Evolutionary conservation across 2,329 filamentous ascomycete genomes (phyloP).

Genomic region (Colletotrichum sp.): DNA sequence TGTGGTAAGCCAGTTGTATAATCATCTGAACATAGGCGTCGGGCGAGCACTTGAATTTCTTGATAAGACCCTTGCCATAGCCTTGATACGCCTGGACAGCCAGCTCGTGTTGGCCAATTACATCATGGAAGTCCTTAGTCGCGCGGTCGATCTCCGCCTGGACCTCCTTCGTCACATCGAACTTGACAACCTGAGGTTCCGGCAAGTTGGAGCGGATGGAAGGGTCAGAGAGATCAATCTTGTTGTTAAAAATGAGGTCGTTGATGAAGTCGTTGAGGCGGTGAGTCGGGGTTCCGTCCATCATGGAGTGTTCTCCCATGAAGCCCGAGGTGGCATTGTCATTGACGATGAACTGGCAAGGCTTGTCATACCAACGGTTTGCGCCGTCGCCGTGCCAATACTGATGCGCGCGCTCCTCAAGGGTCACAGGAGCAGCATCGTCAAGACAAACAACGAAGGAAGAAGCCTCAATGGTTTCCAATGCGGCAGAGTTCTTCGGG

Average conservation of each 20-base stretch:
- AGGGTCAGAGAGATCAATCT: conserved; percentile 86
- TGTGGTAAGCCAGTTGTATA: conserved; percentile 97
- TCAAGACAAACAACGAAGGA: conserved; percentile 95
- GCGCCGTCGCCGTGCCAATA: conserved; percentile 98
- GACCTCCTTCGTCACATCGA: conserved; percentile 77
- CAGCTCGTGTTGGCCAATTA: conserved; percentile 89
- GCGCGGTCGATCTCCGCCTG: conserved; percentile 81
- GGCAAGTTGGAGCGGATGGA: conserved; percentile 81
- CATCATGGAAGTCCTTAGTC: conserved; percentile 75
- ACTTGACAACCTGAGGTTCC: conserved; percentile 78
- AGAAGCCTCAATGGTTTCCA: conserved; percentile 85
- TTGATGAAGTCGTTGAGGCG: conserved; percentile 95
- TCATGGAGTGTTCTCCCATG: conserved; percentile 99
- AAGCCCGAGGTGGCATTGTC: conserved; percentile 98
- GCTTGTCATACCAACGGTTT: conserved; percentile 99
- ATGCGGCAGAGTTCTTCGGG: conserved; percentile 76
- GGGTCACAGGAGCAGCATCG: conserved; percentile 86
- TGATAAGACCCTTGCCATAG: conserved; percentile 98
- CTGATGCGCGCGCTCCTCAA: conserved; percentile 92
- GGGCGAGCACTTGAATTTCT: conserved; percentile 98
- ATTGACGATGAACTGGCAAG: conserved; percentile 96
- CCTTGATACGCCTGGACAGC: conserved; percentile 95
- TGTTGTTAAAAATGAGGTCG: conserved; percentile 90
- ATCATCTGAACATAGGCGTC: conserved; percentile 99
- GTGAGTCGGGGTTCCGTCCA: conserved; percentile 98